phyloP scores from a whole-genome alignment of 2,329 filamentous ascomycete species.

The Rugonectria rugulosa region DNA sequence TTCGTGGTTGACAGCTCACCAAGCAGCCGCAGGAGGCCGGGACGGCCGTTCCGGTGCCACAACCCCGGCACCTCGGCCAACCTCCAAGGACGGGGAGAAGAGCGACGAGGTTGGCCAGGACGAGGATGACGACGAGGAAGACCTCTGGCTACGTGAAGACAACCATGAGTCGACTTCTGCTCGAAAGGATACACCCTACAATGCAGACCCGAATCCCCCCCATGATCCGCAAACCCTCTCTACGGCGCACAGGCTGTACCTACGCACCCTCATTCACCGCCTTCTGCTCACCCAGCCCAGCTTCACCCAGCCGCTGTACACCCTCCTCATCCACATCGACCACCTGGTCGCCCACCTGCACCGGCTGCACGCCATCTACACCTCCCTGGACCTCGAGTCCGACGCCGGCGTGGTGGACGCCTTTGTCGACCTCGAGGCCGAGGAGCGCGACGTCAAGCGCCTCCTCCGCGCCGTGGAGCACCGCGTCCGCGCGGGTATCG shows the following conservation, averaged over 20 bases:
- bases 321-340: slow-evolving; percentile 77
- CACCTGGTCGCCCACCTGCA: slow-evolving; percentile 79
- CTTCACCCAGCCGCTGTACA: slow-evolving; percentile 72
- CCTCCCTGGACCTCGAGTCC: slow-evolving; percentile 78
- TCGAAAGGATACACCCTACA: slow-evolving; percentile 35
- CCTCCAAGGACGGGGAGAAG: slow-evolving; percentile 17
- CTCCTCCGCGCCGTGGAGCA: slow-evolving; percentile 71
- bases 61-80: slow-evolving; percentile 29
- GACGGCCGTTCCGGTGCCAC: slow-evolving; percentile 32
- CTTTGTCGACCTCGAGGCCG: slow-evolving; percentile 73
- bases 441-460: slow-evolving; percentile 72
- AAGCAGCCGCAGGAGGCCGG: slow-evolving; percentile 41
- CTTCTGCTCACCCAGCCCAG: slow-evolving; percentile 70
- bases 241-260: slow-evolving; percentile 79
- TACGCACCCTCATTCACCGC: slow-evolving; percentile 70
- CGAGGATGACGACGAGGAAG: slow-evolving; percentile 35
- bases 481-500: slow-evolving; percentile 72
- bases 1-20: slow-evolving; percentile 68
- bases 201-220: slow-evolving; percentile 30
- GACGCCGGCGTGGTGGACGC: slow-evolving; percentile 84
- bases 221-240: slow-evolving; percentile 88
- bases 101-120: slow-evolving; percentile 14
- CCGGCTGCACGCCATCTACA: slow-evolving; percentile 79
- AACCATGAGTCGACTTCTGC: slow-evolving; percentile 13
- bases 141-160: slow-evolving; percentile 39